Base-by-base conservation (phyloP, 1,139 yeast genomes). In the Casaregolazyma suthepensis region DNA sequence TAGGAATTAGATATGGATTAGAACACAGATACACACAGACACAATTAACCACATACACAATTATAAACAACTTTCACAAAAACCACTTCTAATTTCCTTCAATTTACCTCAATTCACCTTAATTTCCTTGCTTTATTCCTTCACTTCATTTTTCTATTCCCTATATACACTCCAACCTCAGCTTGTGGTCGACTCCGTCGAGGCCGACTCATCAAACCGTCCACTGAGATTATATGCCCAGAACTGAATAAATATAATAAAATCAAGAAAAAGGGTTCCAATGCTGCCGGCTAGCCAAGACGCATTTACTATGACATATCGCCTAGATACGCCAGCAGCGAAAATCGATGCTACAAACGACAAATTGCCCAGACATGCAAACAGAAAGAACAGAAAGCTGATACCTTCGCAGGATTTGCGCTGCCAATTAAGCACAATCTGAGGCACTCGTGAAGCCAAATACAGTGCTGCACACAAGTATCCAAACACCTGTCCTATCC, bases 341-440 rank as follows among this genome's bases (percentile, higher is more conserved):
- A 91, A 72, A 54, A 91, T 91, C 15, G 95, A 86, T 26, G 88
- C 78, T 44, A 91, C 96, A 63, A 89, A 91, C 0, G 96, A 88
- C 66, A 87, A 75, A 68, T 91, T 91, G 48, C 98, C 98, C 56
- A 91, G 73, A 68, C 96, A 89, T 38, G 98, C 97, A 75, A 91
- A 90, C 43, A 90, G 73, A 71, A 91, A 91, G 71, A 91, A 91
- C 77, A 91, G 76, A 67, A 91, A 89, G 26, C 96, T 86, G 52
- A 91, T 86, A 29, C 98, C 98, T 57, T 90, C 97, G 65, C 96
- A 87, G 1, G 95, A 86, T 71, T 89, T 89, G 63, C 97, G 78
- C 67, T 83, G 76, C 66, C 76, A 88, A 71, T 91, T 91, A 57
- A 91, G 77, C 55, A 87, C 69, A 56, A 91, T 87, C 71, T 91